Evolutionary conservation across 2,329 filamentous ascomycete genomes (phyloP).

Genomic region (Aspergillus brunneoviolaceus): DNA sequence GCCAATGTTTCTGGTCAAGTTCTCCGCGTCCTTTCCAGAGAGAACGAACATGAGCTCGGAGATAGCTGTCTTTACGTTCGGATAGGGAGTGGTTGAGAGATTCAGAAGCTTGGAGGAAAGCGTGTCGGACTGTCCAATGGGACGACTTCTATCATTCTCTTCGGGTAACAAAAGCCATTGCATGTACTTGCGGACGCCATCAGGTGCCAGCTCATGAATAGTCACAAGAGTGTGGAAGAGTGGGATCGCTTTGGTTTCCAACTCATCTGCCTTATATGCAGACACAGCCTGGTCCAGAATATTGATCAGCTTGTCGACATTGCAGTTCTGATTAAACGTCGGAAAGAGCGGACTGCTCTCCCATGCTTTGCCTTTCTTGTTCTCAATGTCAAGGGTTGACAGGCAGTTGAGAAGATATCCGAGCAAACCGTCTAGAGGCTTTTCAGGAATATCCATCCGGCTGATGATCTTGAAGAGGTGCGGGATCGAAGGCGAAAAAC

Average conservation of each 20-base stretch:
- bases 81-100: conserved; percentile 72
- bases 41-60: conserved; percentile 82
- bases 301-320: conserved; percentile 65
- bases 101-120: conserved; percentile 75
- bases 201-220: conserved; percentile 68
- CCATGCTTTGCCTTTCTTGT: conserved; percentile 49
- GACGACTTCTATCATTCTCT: conserved; percentile 70
- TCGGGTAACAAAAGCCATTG: conserved; percentile 70
- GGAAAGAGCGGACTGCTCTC: conserved; percentile 64
- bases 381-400: conserved; percentile 71
- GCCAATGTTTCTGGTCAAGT: conserved; percentile 86
- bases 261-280: conserved; percentile 64
- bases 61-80: conserved; percentile 71
- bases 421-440: conserved; percentile 71
- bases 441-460: conserved; percentile 58
- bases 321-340: conserved; percentile 56
- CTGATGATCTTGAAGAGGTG: conserved; percentile 69
- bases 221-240: conserved; percentile 71
- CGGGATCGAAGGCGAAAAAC: conserved; percentile 68
- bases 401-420: conserved; percentile 75
- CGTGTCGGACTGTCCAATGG: conserved; percentile 72
- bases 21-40: conserved; percentile 74
- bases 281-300: conserved; percentile 68
- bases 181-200: conserved; percentile 62
- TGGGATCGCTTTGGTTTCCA: conserved; percentile 70